Base-by-base conservation (phyloP, 768 basidiomycete genomes). In the Lactifluus rugatus region DNA sequence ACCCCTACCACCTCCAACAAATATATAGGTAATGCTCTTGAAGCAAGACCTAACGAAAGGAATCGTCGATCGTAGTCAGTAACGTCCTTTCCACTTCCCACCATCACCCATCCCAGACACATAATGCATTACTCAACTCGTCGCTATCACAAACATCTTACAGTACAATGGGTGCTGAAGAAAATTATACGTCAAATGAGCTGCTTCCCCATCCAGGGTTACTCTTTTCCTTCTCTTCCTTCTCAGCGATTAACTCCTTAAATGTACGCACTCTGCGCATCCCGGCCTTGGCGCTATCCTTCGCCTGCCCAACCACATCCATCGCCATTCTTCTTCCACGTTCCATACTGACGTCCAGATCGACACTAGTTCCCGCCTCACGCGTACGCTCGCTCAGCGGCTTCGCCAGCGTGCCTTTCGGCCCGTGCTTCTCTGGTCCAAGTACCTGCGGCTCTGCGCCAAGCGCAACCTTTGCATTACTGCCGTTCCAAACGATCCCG, bases 371-470 rank as follows among this genome's bases (percentile, higher is more conserved):
- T 9, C 70, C 73, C 0, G 64, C 67, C 5, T 75, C 67, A 1
- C 56, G 41, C 46, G 65, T 66, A 4, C 70, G 73, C 52, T 80
- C 72, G 44, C 47, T 55, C 25, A 74, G 51, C 3, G 71, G 66
- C 59, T 74, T 77, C 2, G 81, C 75, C 5, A 74, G 75, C 2
- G 73, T 81, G 2, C 81, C 86, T 36, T 81, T 65, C 0, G 87
- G 87, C 0, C 86, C 87, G 3, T 73, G 76, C 74, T 89, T 87
- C 61, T 82, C 78, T 0, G 84, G 82, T 26, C 78, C 70, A 28
- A 89, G 68, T 32, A 89, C 80, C 73, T 89, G 87, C 36, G 87
- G 87, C 69, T 85, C 85, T 6, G 78, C 83, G 2, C 87, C 87
- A 72, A 88, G 71, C 0, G 85, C 87, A 48, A 89, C 78, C 49